A percentile compares a stretch with the other conserved stretches of the same genome.
These are phyloP conservation scores for Epichloe uncinata DNA, from an alignment of 2,329 filamentous ascomycete genomes.

Conservation along the genomic window DNA sequence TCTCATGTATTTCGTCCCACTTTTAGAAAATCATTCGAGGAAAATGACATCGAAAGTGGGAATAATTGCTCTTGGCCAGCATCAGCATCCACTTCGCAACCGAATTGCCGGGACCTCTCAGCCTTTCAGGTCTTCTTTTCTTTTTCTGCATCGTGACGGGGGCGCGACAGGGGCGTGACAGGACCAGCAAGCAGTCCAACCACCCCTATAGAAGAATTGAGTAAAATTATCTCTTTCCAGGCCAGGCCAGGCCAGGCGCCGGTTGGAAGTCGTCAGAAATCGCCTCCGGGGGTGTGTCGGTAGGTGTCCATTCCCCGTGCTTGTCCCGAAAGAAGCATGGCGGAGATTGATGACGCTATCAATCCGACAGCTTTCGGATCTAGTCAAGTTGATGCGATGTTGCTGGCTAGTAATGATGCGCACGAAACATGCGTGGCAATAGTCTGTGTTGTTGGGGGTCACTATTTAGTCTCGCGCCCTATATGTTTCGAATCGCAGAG, in stretches of 20 bases:
- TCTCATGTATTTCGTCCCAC: neutral
- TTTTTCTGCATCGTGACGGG: neutral
- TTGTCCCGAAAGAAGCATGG: neutral
- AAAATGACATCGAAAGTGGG: neutral
- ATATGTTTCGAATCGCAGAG: neutral
- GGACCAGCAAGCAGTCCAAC: too few relatives aligned
- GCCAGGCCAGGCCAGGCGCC: neutral
- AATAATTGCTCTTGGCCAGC: neutral
- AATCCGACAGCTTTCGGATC: neutral
- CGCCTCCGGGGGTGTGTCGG: neutral
- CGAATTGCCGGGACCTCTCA: neutral
- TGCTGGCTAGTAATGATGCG: neutral
- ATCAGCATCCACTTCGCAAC: neutral
- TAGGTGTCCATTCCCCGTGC: neutral
- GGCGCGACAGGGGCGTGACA: neutral
- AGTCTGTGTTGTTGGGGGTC: neutral
- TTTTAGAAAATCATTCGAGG: neutral
- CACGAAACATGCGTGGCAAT: neutral
- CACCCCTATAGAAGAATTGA: neutral
- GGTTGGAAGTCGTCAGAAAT: neutral
- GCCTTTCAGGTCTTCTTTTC: neutral
- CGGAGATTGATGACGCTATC: slow-evolving; percentile 3
- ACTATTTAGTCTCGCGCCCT: neutral
- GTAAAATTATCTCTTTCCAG: neutral
- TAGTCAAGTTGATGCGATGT: neutral